These are phyloP conservation scores for Canavalia ensiformis DNA, from an alignment of 306 rosid genomes.

Conservation along the genomic window DNA sequence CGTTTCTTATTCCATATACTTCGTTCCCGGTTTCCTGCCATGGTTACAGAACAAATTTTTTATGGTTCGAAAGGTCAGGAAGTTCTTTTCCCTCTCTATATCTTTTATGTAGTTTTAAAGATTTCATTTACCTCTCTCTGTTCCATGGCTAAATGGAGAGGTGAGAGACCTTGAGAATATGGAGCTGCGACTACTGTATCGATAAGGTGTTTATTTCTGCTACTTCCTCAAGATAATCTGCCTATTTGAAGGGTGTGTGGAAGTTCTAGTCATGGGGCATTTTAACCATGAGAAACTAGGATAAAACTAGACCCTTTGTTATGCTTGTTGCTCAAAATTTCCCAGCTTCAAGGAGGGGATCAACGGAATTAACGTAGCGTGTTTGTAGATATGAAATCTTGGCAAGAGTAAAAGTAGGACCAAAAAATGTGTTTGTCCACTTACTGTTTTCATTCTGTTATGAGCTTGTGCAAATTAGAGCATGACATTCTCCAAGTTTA, in stretches of 20 bases:
- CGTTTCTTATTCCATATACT: too few species aligned
- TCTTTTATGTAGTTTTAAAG: not conserved
- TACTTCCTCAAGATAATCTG: conserved; percentile 17
- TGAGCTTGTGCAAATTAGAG: not conserved
- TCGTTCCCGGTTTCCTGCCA: too few species aligned
- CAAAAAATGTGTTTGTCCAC: conserved; percentile 52
- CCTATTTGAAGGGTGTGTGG: conserved; percentile 15
- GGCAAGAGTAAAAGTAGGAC: conserved; percentile 44
- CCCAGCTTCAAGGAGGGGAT: conserved; percentile 6
- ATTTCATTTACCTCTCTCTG: conserved; percentile 45
- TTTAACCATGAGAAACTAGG: conserved; percentile 20
- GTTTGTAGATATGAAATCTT: conserved; percentile 42
- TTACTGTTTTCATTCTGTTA: conserved; percentile 1
- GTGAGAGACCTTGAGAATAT: conserved; percentile 18
- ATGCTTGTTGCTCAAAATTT: conserved; percentile 20
- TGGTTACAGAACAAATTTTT: not conserved
- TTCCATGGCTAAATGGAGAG: conserved; percentile 58
- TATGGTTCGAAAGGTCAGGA: too few species aligned
- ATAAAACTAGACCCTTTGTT: conserved; percentile 25
- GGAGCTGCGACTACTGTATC: not conserved
- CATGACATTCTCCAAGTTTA: not conserved
- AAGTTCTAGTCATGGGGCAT: conserved; percentile 35
- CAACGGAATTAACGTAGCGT: conserved; percentile 11
- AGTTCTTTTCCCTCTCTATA: not conserved
- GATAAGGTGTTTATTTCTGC: conserved; percentile 34